These are phyloP conservation scores for Leptomonas pyrrhocoris DNA, from an alignment of 208 protist genomes.

Conservation along the genomic window DNA sequence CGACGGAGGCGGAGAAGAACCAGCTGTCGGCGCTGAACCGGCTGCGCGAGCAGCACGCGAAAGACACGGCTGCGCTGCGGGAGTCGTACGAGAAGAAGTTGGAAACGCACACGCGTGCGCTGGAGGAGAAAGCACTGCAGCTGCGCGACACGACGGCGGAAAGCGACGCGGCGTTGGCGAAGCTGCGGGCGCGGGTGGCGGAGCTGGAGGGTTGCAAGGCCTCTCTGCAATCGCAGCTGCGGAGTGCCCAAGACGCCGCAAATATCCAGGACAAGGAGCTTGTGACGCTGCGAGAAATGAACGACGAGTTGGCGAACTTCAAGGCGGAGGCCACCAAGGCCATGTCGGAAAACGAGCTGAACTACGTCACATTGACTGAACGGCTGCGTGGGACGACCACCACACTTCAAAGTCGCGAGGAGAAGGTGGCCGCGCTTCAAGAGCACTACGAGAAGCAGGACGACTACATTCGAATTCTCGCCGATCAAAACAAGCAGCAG, in stretches of 20 bases:
- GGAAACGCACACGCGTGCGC: slow-evolving; percentile 13
- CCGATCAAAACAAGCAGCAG: slow-evolving; percentile 74
- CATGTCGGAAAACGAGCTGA: slow-evolving; percentile 81
- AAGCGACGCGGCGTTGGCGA: slow-evolving; percentile 14
- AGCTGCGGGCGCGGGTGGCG: slow-evolving; percentile 11
- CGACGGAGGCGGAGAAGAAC: slow-evolving; percentile 29
- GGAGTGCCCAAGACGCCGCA: slow-evolving; percentile 46
- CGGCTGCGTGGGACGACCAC: slow-evolving; percentile 52
- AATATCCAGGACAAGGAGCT: slow-evolving; percentile 51
- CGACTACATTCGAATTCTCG: slow-evolving; percentile 74
- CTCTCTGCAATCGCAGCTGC: slow-evolving; percentile 44
- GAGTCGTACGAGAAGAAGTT: slow-evolving; percentile 36
- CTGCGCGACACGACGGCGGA: slow-evolving; percentile 24
- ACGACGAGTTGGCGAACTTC: slow-evolving; percentile 59
- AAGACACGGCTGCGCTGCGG: slow-evolving; percentile 26
- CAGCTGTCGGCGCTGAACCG: slow-evolving; percentile 31
- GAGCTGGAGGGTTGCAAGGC: slow-evolving; percentile 39
- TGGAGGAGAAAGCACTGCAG: slow-evolving; percentile 28
- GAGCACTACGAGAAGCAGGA: slow-evolving; percentile 81
- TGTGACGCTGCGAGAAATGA: slow-evolving; percentile 55
- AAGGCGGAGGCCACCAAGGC: slow-evolving; percentile 59
- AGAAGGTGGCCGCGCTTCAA: slow-evolving; percentile 68
- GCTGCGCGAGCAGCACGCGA: slow-evolving; percentile 30
- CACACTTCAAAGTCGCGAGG: slow-evolving; percentile 52
- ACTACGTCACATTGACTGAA: slow-evolving; percentile 78